Conservation (phyloP, 192 early-diverging fungal genomes). For the Mortierella hygrophila region DNA sequence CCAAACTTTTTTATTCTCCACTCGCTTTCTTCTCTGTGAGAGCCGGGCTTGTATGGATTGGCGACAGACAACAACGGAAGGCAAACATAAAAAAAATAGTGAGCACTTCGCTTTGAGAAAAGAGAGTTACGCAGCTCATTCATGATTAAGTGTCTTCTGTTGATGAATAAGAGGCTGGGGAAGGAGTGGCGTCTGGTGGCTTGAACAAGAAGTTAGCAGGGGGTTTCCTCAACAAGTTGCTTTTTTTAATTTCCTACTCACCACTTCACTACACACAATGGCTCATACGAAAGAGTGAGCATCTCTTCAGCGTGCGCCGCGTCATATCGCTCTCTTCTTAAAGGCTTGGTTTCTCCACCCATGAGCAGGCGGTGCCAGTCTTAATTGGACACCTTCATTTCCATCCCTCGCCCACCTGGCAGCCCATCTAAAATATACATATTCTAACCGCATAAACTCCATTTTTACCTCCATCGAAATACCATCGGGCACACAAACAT, state of each 20-base stretch:
- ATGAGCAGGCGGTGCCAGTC: neutral
- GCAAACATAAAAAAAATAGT: neutral
- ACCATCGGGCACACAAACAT: neutral
- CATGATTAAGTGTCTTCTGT: neutral
- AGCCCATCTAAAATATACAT: neutral
- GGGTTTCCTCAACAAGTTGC: neutral
- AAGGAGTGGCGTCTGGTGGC: neutral
- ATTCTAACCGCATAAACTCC: neutral
- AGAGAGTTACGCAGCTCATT: neutral
- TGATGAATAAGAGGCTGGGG: neutral
- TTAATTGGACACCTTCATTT: neutral
- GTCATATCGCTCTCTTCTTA: neutral
- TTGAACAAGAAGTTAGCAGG: neutral
- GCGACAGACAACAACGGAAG: neutral
- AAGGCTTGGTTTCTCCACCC: slow-evolving; percentile 6
- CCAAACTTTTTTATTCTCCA: slow-evolving; percentile 19
- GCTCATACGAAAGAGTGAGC: neutral
- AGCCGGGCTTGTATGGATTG: neutral
- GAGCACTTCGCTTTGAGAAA: neutral
- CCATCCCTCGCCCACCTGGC: no score
- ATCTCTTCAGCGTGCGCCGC: neutral
- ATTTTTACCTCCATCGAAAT: neutral
- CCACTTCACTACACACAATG: neutral
- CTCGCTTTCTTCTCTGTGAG: neutral
- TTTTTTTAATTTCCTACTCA: neutral